phyloP scores from a whole-genome alignment of 1,284 basidiomycete genomes.

The Microbotryomycetes sp. region DNA sequence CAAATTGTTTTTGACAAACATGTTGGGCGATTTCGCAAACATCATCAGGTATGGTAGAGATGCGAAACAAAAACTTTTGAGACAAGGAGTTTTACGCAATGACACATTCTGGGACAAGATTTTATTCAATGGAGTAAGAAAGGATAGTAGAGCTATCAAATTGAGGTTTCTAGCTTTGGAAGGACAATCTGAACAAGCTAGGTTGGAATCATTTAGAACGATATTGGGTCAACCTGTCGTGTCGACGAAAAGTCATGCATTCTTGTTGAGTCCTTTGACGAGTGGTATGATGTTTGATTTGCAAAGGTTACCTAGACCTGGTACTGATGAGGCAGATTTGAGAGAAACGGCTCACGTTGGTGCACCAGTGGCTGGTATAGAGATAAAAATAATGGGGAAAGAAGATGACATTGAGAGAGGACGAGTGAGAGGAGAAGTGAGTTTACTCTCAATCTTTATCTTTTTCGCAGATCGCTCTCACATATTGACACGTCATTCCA shows the following conservation, averaged over 20 bases:
- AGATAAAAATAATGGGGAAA: constrained; percentile 30
- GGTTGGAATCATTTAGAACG: constrained; percentile 28
- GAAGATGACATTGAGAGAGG: constrained; percentile 25
- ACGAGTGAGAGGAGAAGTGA: constrained; percentile 26
- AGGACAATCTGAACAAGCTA: constrained; percentile 20
- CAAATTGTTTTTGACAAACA: constrained; percentile 16
- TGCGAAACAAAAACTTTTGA: constrained; percentile 29
- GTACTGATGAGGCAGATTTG: not conserved
- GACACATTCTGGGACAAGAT: constrained; percentile 31
- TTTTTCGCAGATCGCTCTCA: not conserved
- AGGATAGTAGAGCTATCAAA: constrained; percentile 18
- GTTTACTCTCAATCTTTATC: not conserved
- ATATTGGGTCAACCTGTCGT: constrained; percentile 29
- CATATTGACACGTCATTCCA: not conserved
- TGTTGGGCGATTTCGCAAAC: constrained; percentile 24
- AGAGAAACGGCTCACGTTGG: constrained; percentile 27
- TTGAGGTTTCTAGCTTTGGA: constrained; percentile 27
- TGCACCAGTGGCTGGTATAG: constrained; percentile 25
- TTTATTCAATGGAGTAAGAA: constrained; percentile 27
- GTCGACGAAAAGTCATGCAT: constrained; percentile 21
- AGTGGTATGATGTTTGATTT: constrained; percentile 28
- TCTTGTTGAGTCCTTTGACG: constrained; percentile 26
- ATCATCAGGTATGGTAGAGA: constrained; percentile 24
- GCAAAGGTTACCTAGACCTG: constrained; percentile 29
- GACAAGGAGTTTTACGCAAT: constrained; percentile 28